A percentile compares a stretch with the other conserved stretches of the same genome.
Evolutionary conservation across 2,329 filamentous ascomycete genomes (phyloP).

Genomic region (Helminthosporium solani): DNA sequence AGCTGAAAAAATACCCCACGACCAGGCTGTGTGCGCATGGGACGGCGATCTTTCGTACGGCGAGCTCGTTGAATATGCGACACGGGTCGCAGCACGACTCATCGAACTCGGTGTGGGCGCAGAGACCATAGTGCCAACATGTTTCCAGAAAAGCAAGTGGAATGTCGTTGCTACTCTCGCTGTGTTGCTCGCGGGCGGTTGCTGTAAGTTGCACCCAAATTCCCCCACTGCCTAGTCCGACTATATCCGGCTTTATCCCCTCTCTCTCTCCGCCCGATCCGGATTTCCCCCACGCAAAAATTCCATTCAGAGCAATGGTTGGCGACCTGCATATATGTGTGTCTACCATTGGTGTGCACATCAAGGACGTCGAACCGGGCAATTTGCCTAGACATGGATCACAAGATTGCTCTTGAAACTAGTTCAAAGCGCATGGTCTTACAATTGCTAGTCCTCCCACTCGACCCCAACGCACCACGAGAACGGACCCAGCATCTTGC

Average conservation of each 20-base stretch:
- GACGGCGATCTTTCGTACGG: slow-evolving; percentile 28
- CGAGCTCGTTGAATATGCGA: slow-evolving; percentile 18
- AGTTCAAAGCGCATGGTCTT: slow-evolving; percentile 1
- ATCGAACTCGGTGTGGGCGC: slow-evolving; percentile 21
- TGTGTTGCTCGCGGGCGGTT: slow-evolving; percentile 34
- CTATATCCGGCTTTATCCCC: background rate
- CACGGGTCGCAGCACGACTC: slow-evolving; percentile 18
- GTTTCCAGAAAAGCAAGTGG: slow-evolving; percentile 39
- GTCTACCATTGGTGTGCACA: too few species aligned
- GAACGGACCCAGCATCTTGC: slow-evolving; percentile 20
- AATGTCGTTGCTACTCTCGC: slow-evolving; percentile 33
- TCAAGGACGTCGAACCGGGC: too few species aligned
- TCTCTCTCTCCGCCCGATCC: background rate
- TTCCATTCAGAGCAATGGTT: background rate
- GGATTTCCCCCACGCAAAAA: background rate
- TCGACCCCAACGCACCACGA: slow-evolving; percentile 22
- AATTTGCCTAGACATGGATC: too few species aligned
- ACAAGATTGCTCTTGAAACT: too few species aligned
- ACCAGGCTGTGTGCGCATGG: slow-evolving; percentile 27
- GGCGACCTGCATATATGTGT: too few species aligned
- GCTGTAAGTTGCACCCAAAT: slow-evolving; percentile 19
- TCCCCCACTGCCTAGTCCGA: background rate
- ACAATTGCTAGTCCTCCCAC: slow-evolving; percentile 17
- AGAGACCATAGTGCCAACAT: slow-evolving; percentile 28
- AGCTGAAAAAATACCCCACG: slow-evolving; percentile 10